Base-by-base conservation (phyloP, 345 rosid genomes). In the Jatropha curcas region DNA sequence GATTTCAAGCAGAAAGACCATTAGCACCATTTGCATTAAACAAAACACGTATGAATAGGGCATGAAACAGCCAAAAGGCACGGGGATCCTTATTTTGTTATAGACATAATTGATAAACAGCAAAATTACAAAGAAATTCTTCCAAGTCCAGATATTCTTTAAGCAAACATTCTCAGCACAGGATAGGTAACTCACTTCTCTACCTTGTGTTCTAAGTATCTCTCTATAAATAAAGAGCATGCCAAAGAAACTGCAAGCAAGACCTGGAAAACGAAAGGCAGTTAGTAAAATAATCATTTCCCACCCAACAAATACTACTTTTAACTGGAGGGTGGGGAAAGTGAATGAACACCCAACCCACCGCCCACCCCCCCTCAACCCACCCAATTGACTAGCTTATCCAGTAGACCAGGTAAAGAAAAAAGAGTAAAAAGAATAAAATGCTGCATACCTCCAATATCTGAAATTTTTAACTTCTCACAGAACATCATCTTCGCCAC, bases 221-320 rank as follows among this genome's bases (percentile, higher is more conserved):
- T 81, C 93, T 74, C 83, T 91, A 59, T 83, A 94, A 79, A 88
- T 88, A 81, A 90, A 89, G 76, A 94, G 90, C 71, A 92, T 81
- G 6, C 98, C 98, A 64, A 88, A 86, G 85, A 88, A 90, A 76
- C 96, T 92, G 86, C 94, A 92, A 74, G 92, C 94, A 83, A 94
- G 90, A 77, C 97, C 98, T 94, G 84, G 59, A 80, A 81, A 79
- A 81, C 53, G 30, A 63, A 68, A 19, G 14, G 48, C 64, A 58
- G 63, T 66, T 27, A 82, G 74, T 17, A 67, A 73, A 66, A 53
- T 68, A 80, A 28, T 68, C 64, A 82, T n/a, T 63, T 67, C 50
- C 71, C 30, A 37, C 16, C 10, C 65, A 71, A 72, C 37, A 17
- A 11, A 22, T 30, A 17, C 45, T 25, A 69, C 68, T 43, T n/a